Base-by-base conservation (phyloP, 1,284 basidiomycete species). In the Heterobasidion occidentale region DNA sequence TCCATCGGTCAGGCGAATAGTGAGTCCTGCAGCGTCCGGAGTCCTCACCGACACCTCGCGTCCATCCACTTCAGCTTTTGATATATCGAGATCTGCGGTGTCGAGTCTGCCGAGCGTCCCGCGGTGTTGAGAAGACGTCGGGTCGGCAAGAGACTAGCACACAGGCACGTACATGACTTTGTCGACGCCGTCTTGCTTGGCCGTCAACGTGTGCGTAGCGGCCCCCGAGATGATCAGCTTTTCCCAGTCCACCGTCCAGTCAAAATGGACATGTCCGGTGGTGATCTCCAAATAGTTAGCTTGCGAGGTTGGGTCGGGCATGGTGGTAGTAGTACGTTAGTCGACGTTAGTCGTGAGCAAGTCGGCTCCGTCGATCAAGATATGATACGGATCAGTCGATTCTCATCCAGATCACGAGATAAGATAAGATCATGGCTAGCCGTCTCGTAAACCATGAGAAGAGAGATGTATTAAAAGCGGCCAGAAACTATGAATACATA, bases 221-320 rank as follows among this genome's bases (percentile, higher is more conserved):
- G 78, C 79, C 1, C 95, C 95, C n/a, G 72, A 71, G 62, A 98
- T 81, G 57, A 80, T 72, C 64, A 85, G 74, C 9, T 74, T 67
- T 1, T 78, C 67, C 73, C 94, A 98, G 72, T 98, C 86, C 62
- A 98, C 75, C 1, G 65, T 71, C 95, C 94, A 98, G 62, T 90
- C 82, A 58, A 98, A 83, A 49, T 81, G 72, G 27, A 93, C 73
- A 68, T 92, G 84, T 48, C 79, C 76, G 1, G 88, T 85, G 2
- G 75, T 71, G 62, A 94, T 78, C 52, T 88, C 74, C 7, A 74
- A 68, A 71, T 91, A 93, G 73, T 95, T 95, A 42, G 90, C 81
- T 66, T 93, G 86, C 0, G 88, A 88, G 0, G 88, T 84, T 9
- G 84, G 85, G 70, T 94, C 92, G 51, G 71, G 58, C 65, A 68